Evolutionary conservation across 1,284 basidiomycete genomes (phyloP), one percentile per base, ranked within the genome.

Genomic region (Naganishia albida): DNA sequence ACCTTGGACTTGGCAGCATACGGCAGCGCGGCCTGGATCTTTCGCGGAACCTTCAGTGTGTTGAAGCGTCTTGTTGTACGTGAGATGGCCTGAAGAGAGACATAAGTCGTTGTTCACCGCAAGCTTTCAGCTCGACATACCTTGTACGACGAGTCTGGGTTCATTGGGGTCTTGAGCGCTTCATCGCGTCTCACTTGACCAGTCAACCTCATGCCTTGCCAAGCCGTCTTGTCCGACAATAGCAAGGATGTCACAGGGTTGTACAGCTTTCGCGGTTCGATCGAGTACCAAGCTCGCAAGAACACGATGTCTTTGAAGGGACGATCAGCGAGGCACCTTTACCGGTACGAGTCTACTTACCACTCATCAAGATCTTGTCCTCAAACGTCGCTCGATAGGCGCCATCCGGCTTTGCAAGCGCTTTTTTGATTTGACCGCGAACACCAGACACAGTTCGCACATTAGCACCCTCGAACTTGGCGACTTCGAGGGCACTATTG

Each of bases 391-490:
- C 95, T 70, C 96, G 84, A 83, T 91, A 98, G 12, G 91, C 87
- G 2, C 96, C 96, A 70, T 97, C 94, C 0, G 95, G 94, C 76
- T 94, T 97, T 8, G 88, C 82, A 23, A 98, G 81, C 2, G 91
- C 93, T 78, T 95, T 96, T 82, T 99, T 99, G 56, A 99, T 86
- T 79, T 98, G 94, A 20, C 95, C 95, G 43, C 96, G 83, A 66
- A 99, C 91, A 6, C 95, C 96, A 6, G 91, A 94, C 8, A 99
- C 96, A 0, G 96, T 99, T 70, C 88, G 84, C 66, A 99, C 86
- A 75, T 91, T 92, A 15, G 95, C 96, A 12, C 96, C 96, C 78
- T 99, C 96, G 72, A 99, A 99, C 79, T 97, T 98, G 67, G 94
- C 93, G 13, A 99, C 93, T 78, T 99, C 95, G 38, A 99, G 83